Conservation (phyloP, 176 grass and related monocot species). For the Bromus sterilis region DNA sequence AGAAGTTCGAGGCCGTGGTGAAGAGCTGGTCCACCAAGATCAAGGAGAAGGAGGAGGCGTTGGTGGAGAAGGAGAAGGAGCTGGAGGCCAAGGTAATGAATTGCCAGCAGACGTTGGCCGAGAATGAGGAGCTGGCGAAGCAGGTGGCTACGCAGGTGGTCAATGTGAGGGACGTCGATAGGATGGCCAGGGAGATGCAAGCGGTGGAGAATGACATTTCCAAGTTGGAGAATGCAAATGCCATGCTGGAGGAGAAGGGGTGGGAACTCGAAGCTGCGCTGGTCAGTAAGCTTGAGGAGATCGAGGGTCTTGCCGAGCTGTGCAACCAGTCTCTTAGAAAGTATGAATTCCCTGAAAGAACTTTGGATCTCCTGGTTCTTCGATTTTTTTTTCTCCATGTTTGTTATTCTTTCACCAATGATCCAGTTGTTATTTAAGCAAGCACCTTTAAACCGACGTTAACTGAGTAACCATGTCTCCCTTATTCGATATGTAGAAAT, state of each 20-base stretch:
- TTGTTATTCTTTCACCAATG: not conserved
- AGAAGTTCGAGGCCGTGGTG: slow-evolving; percentile 72
- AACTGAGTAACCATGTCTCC: not conserved
- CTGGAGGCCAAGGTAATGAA: slow-evolving; percentile 51
- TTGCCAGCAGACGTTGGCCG: not conserved
- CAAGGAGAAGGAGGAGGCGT: slow-evolving; percentile 37
- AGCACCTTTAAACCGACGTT: not conserved
- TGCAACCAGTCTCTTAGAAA: slow-evolving; percentile 69
- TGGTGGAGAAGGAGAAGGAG: slow-evolving; percentile 40
- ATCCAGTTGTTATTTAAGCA: not conserved
- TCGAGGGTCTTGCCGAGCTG: slow-evolving; percentile 40
- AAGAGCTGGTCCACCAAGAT: slow-evolving; percentile 52
- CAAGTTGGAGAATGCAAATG: slow-evolving; percentile 37
- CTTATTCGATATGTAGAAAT: not conserved
- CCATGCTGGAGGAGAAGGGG: slow-evolving; percentile 44
- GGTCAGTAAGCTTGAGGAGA: slow-evolving; percentile 49
- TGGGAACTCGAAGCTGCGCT: slow-evolving; percentile 71
- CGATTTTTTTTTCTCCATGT: not conserved
- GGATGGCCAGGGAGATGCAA: slow-evolving; percentile 74
- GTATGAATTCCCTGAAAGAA: slow-evolving; percentile 25
- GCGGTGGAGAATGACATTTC: slow-evolving; percentile 46
- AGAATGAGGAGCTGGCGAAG: slow-evolving; percentile 52
- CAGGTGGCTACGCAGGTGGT: slow-evolving; percentile 50
- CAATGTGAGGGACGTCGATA: slow-evolving; percentile 54
- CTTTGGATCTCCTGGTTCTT: not conserved